phyloP scores from a whole-genome alignment of 768 basidiomycete genomes.

The Termitomyces sp. region DNA sequence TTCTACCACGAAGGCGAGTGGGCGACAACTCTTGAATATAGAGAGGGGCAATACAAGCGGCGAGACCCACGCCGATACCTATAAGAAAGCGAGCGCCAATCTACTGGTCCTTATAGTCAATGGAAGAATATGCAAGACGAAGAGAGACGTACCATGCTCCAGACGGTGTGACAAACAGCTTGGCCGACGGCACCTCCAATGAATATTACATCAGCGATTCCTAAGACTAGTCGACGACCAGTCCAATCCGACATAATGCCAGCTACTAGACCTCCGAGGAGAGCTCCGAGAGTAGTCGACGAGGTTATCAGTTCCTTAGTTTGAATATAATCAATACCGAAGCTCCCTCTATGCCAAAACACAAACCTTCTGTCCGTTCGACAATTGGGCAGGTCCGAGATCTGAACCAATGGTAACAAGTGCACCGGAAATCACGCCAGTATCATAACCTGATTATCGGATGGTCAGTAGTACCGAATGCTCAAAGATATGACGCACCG shows the following conservation, averaged over 20 bases:
- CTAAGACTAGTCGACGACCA: conserved; percentile 63
- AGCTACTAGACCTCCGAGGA: conserved; percentile 69
- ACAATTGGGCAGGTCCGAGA: conserved; percentile 53
- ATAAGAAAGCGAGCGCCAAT: conserved; percentile 74
- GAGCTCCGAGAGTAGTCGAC: conserved; percentile 72
- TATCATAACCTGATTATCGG: conserved; percentile 62
- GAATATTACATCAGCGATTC: conserved; percentile 68
- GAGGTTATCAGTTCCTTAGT: conserved; percentile 77
- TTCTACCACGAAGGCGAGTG: conserved; percentile 66
- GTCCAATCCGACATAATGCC: conserved; percentile 70
- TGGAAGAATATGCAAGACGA: not conserved
- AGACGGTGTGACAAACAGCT: conserved; percentile 65
- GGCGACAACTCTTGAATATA: conserved; percentile 86
- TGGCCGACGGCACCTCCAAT: conserved; percentile 73
- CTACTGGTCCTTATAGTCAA: conserved; percentile 24
- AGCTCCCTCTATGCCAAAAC: not conserved
- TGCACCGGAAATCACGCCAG: conserved; percentile 79
- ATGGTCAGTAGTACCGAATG: not conserved
- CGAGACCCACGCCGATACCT: conserved; percentile 71
- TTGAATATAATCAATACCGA: not conserved
- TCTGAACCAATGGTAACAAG: conserved; percentile 70
- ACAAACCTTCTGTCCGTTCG: conserved; percentile 60
- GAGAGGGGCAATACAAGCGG: conserved; percentile 74
- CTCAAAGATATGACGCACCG: conserved; percentile 38
- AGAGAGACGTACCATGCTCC: conserved; percentile 54